Evolutionary conservation across 176 grass and related monocot genomes (phyloP), one percentile per base, ranked within the genome.

Genomic region (Oryza punctata): DNA sequence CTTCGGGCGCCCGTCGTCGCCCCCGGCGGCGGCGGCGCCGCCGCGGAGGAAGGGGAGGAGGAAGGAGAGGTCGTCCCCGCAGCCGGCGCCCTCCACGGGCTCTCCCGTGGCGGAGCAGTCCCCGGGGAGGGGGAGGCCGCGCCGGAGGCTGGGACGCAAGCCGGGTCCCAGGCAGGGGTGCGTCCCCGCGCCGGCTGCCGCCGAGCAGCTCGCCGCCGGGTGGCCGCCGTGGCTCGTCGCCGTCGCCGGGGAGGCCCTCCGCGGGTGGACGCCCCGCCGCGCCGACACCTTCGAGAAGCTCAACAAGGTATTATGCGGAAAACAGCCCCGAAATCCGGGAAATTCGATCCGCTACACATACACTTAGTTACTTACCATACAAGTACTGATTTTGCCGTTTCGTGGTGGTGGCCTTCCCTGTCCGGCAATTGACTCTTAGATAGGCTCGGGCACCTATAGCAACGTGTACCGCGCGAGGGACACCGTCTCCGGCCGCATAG

Each of bases 401-500:
- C 40, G 5, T 64, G 45, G 37, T 72, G 11, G 38, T 37, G 52
- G 6, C 60, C 0, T 76, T 32, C 47, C 63, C 16, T 73, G 16
- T 88, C n/a, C 13, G 33, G 33, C 67, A 47, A 81, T 78, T 59
- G 3, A 21, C 60, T 74, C 69, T n/a, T 90, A 90, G 89, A 90
- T 90, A 87, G 89, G 89, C 40, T 86, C 84, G 49, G 89, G 89
- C 74, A 84, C 89, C 19, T 90, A 90, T 52, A 90, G 89, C 69
- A 90, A 90, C 76, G 89, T 90, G 23, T 90, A 90, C 80, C 52
- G 80, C 38, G 89, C 84, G 11, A 67, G 89, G 69, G 89, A 90
- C 40, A 90, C 79, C 10, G 38, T 87, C 47, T 63, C 84, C 0
- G 89, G 84, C 19, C 74, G 80, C 29, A 84, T 87, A 5, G 84